Base-by-base conservation (phyloP, 768 basidiomycete species). In the Mrakia blollopis region DNA sequence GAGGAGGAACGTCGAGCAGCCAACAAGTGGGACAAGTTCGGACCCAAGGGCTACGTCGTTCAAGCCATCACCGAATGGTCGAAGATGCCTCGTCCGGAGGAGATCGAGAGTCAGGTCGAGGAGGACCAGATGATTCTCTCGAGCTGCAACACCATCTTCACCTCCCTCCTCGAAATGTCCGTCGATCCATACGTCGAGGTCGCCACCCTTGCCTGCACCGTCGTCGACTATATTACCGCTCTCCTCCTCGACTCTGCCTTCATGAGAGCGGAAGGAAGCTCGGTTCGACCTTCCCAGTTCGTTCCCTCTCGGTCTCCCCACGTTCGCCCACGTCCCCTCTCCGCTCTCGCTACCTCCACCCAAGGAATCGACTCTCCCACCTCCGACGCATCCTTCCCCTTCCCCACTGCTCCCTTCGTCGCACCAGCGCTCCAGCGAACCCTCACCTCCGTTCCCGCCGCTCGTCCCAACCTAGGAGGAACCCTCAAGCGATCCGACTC, bases 131-230 rank as follows among this genome's bases (percentile, higher is more conserved):
- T 92, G 11, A 85, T 94, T 3, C 86, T 98, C 39, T 92, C 92
- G n/a, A 92, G 91, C 3, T 94, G 96, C 86, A 94, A 93, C 86
- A 93, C 94, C 32, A 92, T 98, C 79, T 94, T 92, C 80, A 90
- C 91, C 23, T 88, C 91, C 8, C 87, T 99, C 23, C 85, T 97
- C 77, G 95, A 98, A 82, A 87, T 98, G 14, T 93, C 94, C 0
- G 91, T 91, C 14, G 97, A 98, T 81, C 92, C 96, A 0, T 93
- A 96, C 81, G 89, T 91, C 67, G 94, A 98, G 82, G 94, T 98
- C 21, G 91, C 94, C 0, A 89, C 91, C 11, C 89, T 92, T 81
- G 95, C 95, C 0, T 91, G 92, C 81, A 94, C 92, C 0, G 89
- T 96, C 37, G 88, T 93, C 41, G 97, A 99, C 84, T 97, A 96